Evolutionary conservation across 179 eudicot species (phyloP).

Genomic region (Silene vulgaris): DNA sequence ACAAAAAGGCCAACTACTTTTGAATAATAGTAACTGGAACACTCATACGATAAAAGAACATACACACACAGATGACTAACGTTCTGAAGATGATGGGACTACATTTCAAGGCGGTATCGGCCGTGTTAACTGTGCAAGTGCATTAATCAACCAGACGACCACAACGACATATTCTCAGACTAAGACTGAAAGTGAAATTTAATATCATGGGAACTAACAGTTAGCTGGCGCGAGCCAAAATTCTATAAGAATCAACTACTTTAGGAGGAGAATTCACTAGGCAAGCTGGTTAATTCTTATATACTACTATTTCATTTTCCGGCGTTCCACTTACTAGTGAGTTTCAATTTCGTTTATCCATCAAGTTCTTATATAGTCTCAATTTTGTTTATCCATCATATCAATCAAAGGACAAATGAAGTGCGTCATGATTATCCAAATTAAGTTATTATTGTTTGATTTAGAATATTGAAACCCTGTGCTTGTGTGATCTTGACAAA

Average conservation of each 20-base stretch:
- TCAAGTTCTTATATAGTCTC: neutral
- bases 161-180: neutral
- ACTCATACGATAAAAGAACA: neutral
- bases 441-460: neutral
- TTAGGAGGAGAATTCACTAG: neutral
- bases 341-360: neutral
- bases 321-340: neutral
- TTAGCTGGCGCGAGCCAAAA: neutral
- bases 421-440: neutral
- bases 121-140: neutral
- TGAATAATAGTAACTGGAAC: neutral
- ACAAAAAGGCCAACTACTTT: conserved; percentile 4
- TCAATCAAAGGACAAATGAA: neutral
- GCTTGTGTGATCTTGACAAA: neutral
- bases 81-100: neutral
- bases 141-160: neutral
- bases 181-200: neutral
- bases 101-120: neutral
- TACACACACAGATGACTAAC: neutral
- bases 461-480: neutral
- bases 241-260: neutral
- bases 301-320: neutral
- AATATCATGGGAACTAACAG: too few relatives aligned
- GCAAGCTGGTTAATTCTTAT: neutral
- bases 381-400: neutral